Base-by-base conservation (phyloP, 805 yeast species). In the Suhomyces faveliae region DNA sequence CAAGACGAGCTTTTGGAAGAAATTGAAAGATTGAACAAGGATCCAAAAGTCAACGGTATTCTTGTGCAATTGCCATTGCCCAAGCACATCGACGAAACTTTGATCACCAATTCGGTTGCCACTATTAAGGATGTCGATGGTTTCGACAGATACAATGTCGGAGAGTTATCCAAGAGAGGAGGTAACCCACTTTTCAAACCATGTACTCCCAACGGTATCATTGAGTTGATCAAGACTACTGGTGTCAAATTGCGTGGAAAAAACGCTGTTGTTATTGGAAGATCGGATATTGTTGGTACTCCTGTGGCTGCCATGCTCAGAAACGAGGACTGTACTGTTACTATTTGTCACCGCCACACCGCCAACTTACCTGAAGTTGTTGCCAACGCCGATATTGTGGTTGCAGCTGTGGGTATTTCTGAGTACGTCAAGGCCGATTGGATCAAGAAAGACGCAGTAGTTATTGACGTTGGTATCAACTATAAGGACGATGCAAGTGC, bases 281-380 rank as follows among this genome's bases (percentile, higher is more conserved):
- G 98, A 64, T 87, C 96, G 17, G 97, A 94, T 64, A 92, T 92
- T 58, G 99, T 92, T 33, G 99, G 99, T 48, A 83, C 87, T 42
- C 99, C 99, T 35, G 90, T 91, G 11, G 87, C 97, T 4, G 83
- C 87, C 52, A 73, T 92, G 65, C 78, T 92, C 61, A 84, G 85
- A 58, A 81, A 85, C 50, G 80, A 78, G 49, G 89, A 91, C 62
- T 86, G 89, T 43, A 92, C 98, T 1, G 98, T 92, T 35, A 89
- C 97, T 3, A 81, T 84, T 49, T 77, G 90, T 53, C 98, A 91
- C 62, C 84, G 96, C 12, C 77, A 79, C 62, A 80, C 96, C 19
- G 61, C 74, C 23, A 74, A 85, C 57, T 74, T 89, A 44, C 83
- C 83, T 42, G 67, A 70, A 15, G 65, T 67, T 40, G 78, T 90